Evolutionary conservation across 2,329 filamentous ascomycete species (phyloP).

Genomic region (Periconia macrospinosa): DNA sequence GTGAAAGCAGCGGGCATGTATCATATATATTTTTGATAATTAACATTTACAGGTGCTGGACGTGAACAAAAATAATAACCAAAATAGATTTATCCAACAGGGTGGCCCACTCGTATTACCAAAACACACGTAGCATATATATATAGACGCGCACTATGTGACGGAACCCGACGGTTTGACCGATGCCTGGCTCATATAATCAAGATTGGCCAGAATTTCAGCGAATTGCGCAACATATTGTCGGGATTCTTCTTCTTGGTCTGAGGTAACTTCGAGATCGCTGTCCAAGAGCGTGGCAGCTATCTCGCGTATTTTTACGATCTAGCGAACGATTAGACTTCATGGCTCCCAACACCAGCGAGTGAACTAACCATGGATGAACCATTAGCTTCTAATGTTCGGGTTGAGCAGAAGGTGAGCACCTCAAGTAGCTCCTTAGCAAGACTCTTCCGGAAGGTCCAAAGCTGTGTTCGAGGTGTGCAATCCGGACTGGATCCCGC

Average conservation of each 20-base stretch:
- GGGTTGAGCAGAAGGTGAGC: constrained; percentile 14
- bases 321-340: constrained; percentile 5
- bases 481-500: constrained; percentile 3
- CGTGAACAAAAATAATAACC: no score
- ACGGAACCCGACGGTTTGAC: constrained; percentile 10
- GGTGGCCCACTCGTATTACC: no score
- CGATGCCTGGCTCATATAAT: constrained; percentile 14
- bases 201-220: constrained; percentile 14
- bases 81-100: no score
- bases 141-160: no score
- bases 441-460: constrained; percentile 17
- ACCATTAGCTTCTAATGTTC: constrained; percentile 16
- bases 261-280: constrained; percentile 7
- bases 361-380: constrained; percentile 13
- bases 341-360: neutral
- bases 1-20: no score
- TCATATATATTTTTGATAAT: no score
- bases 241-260: constrained; percentile 13
- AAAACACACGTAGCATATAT: no score
- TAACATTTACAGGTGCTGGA: no score
- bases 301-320: constrained; percentile 20
- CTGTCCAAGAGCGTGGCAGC: constrained; percentile 15
- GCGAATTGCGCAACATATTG: constrained; percentile 15
- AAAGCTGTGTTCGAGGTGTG: constrained; percentile 14
- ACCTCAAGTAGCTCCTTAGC: constrained; percentile 17